phyloP scores from a whole-genome alignment of 2,329 filamentous ascomycete species.

The Cladosporium sphaerospermum region DNA sequence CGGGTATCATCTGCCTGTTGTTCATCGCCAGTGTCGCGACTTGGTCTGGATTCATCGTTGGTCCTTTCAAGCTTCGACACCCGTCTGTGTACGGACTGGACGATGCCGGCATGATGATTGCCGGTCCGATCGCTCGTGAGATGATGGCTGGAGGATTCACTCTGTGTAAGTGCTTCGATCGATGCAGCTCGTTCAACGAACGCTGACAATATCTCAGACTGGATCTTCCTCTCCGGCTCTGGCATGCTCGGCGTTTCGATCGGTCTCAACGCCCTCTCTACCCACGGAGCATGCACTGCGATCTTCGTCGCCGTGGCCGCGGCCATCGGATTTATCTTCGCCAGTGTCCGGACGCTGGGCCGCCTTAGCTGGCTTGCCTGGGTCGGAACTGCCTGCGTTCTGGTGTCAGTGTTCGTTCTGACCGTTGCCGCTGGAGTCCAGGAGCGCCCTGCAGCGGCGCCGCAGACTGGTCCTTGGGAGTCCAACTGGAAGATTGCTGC shows the following conservation, averaged over 20 bases:
- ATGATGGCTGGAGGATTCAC: slow-evolving; percentile 37
- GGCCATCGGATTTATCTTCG: slow-evolving; percentile 14
- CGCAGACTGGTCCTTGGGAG: slow-evolving; percentile 51
- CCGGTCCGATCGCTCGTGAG: slow-evolving; percentile 46
- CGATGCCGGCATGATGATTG: slow-evolving; percentile 49
- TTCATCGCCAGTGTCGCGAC: slow-evolving; percentile 37
- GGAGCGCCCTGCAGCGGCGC: slow-evolving; percentile 54
- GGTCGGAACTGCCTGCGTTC: slow-evolving; percentile 52
- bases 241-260: slow-evolving; percentile 54
- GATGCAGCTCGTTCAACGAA: not conserved
- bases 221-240: slow-evolving; percentile 30
- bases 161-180: slow-evolving; percentile 27
- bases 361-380: slow-evolving; percentile 52
- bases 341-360: slow-evolving; percentile 16
- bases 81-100: slow-evolving; percentile 51
- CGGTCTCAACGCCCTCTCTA: slow-evolving; percentile 52
- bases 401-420: slow-evolving; percentile 42
- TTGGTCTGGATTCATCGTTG: slow-evolving; percentile 44
- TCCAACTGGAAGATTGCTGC: slow-evolving; percentile 50
- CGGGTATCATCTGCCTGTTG: slow-evolving; percentile 38
- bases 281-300: slow-evolving; percentile 52
- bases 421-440: slow-evolving; percentile 46
- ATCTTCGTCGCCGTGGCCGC: slow-evolving; percentile 36
- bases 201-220: slow-evolving; percentile 10
- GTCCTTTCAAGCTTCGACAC: slow-evolving; percentile 49